These are phyloP conservation scores for Cupressus sempervirens DNA, from an alignment of 75 land plant genomes.

Conservation along the genomic window DNA sequence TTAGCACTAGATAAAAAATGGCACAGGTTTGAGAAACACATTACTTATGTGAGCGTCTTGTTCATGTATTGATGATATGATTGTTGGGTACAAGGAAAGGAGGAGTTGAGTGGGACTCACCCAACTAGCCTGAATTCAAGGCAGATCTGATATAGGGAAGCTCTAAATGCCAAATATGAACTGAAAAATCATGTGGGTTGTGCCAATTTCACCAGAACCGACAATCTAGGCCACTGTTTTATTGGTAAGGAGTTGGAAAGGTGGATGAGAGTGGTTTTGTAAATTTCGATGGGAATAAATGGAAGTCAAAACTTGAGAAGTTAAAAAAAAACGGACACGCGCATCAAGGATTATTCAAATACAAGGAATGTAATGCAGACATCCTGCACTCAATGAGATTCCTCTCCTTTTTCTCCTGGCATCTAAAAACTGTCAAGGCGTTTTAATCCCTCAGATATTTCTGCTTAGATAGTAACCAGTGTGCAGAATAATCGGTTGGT, in stretches of 20 bases:
- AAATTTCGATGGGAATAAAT: neutral
- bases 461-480: neutral
- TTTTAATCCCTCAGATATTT: neutral
- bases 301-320: neutral
- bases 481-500: slow-evolving; percentile 1
- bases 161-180: neutral
- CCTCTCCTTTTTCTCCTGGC: neutral
- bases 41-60: neutral
- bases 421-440: neutral
- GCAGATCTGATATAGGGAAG: neutral
- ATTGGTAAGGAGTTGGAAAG: neutral
- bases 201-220: neutral
- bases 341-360: neutral
- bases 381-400: neutral
- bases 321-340: neutral
- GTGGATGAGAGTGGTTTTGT: slow-evolving; percentile 1
- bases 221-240: slow-evolving; percentile 2
- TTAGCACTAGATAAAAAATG: neutral
- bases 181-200: neutral
- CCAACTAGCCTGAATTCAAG: neutral
- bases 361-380: neutral
- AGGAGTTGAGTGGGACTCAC: slow-evolving; percentile 3
- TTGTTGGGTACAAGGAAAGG: neutral
- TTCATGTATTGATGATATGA: neutral
- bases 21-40: neutral